Percentiles rank a stretch among this genome's conserved stretches.
Conservation (phyloP, 352 stramenopile genomes). For the Nothophytophthora sp. region DNA sequence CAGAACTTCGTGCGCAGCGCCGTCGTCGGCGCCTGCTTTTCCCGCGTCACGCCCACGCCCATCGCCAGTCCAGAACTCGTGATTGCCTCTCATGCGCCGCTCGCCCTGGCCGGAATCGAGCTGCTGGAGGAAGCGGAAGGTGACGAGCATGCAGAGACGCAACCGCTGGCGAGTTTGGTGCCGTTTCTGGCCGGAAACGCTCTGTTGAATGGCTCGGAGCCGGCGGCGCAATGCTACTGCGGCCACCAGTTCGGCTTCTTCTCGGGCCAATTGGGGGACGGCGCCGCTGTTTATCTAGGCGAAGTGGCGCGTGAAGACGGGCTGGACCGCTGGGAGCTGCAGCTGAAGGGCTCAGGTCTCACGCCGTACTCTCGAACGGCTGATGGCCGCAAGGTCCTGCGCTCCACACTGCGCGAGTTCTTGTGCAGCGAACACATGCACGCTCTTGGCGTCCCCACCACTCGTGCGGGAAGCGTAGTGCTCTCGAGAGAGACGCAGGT, state of each 20-base stretch:
- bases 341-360: constrained; percentile 96
- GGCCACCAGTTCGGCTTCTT: constrained; percentile 93
- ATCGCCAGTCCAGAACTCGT: constrained; percentile 64
- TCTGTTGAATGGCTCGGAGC: constrained; percentile 70
- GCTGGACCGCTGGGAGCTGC: constrained; percentile 94
- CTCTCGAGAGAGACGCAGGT: constrained; percentile 73
- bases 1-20: constrained; percentile 52
- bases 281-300: constrained; percentile 88
- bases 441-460: constrained; percentile 93
- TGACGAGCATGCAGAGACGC: constrained; percentile 17
- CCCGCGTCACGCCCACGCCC: constrained; percentile 58
- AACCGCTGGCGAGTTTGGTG: constrained; percentile 44
- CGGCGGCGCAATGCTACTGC: constrained; percentile 90
- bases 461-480: constrained; percentile 84
- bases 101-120: constrained; percentile 68
- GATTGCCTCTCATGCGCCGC: constrained; percentile 41
- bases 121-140: constrained; percentile 14
- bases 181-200: constrained; percentile 75
- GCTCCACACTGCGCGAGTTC: constrained; percentile 97
- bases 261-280: constrained; percentile 91
- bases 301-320: constrained; percentile 60
- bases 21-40: constrained; percentile 63
- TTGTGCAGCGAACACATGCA: constrained; percentile 97
- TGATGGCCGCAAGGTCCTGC: constrained; percentile 92
- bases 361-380: constrained; percentile 95